A percentile compares a stretch with the other conserved stretches of the same genome.
Evolutionary conservation across 371 early-diverging fungal species (phyloP).

Genomic region (Mucor saturninus): DNA sequence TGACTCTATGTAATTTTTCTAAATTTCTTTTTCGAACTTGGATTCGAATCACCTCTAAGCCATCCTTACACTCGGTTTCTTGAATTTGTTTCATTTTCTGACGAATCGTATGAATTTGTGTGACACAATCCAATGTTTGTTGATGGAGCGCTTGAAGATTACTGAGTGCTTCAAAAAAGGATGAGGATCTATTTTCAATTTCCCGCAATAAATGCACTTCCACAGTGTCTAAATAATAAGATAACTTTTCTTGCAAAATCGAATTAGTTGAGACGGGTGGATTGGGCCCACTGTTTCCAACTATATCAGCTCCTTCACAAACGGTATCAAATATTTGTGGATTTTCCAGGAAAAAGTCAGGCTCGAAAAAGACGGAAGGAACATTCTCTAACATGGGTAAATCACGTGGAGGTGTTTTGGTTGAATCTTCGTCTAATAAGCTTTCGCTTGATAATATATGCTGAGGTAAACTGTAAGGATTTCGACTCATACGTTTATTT

Average conservation of each 20-base stretch:
- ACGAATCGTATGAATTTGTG: constrained; percentile 79
- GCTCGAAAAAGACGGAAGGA: constrained; percentile 85
- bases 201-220: constrained; percentile 91
- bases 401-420: constrained; percentile 41
- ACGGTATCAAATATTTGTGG: constrained; percentile 89
- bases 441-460: constrained; percentile 51
- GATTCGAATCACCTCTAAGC: constrained; percentile 80
- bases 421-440: constrained; percentile 40
- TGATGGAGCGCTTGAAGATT: constrained; percentile 89
- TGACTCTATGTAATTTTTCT: constrained; percentile 63
- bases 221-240: constrained; percentile 88
- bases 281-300: constrained; percentile 44
- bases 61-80: constrained; percentile 69
- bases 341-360: constrained; percentile 83
- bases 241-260: constrained; percentile 86
- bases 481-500: constrained; percentile 49
- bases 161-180: constrained; percentile 92
- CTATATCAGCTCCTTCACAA: constrained; percentile 65
- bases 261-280: constrained; percentile 66
- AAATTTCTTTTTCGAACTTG: constrained; percentile 78
- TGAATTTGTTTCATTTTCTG: constrained; percentile 71
- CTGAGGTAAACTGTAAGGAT: constrained; percentile 66
- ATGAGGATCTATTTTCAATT: constrained; percentile 86
- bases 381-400: constrained; percentile 78
- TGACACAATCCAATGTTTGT: constrained; percentile 85